Evolutionary conservation across 495 filamentous ascomycete species (phyloP), one percentile per base, ranked within the genome.

Genomic region (Letharia lupina): DNA sequence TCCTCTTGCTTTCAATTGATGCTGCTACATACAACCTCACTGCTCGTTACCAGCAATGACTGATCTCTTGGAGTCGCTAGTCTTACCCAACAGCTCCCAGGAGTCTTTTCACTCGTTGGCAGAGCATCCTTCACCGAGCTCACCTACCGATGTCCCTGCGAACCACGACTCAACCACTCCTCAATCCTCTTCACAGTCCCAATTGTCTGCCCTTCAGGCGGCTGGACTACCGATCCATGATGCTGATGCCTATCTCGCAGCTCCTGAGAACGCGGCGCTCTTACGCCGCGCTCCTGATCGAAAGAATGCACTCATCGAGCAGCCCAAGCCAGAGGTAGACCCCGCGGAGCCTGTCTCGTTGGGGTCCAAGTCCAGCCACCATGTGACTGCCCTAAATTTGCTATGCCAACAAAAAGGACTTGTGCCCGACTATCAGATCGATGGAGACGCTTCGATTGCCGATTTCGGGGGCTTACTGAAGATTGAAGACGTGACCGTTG

Each of bases 391-490:
- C 4, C 62, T 73, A 15, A 64, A 73, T 39, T 16, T 31, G 3
- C 42, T 69, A 6, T 73, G 71, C 62, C 71, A 73, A 50, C n/a
- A 52, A 31, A 71, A 68, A 42, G 69, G 69, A 9, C 35, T 71
- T 5, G n/a, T 48, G 1, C 42, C 61, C 23, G 62, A 69, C 8
- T 71, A 62, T 23, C 67, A 73, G 39, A 69, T 73, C 41, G 66
- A 68, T 28, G 70, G 66, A 8, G 60, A 68, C 12, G 54, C 47
- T 23, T 18, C 33, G n/a, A 33, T 58, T 33, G 65, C 50, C 13
- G 35, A 52, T 28, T 73, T 73, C 41, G 62, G 65, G 12, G 69
- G 69, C 15, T 41, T 45, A 31, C 31, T 73, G 35, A 63, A 44
- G 20, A 40, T 73, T 15, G 67, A 65, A 4, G 50, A 60, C 13